These are phyloP conservation scores for Cylindrotheca fusiformis DNA, from an alignment of 108 stramenopile genomes.

Conservation along the genomic window DNA sequence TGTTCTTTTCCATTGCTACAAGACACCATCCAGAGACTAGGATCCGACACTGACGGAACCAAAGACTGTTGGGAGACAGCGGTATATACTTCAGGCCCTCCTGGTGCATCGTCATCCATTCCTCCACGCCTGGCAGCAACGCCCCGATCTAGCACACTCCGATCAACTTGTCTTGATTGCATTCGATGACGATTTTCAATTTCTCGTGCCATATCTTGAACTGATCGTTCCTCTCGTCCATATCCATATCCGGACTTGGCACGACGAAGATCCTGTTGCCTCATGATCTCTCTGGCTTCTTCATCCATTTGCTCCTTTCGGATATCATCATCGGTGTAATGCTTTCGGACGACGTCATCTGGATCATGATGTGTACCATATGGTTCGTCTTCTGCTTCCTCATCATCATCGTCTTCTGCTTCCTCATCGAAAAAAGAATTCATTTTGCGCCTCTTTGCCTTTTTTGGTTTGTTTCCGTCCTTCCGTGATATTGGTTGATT, in stretches of 20 bases:
- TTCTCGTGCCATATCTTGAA: slow-evolving; percentile 73
- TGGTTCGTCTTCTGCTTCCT: slow-evolving; percentile 79
- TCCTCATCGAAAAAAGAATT: slow-evolving; percentile 85
- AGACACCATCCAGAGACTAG: slow-evolving; percentile 92
- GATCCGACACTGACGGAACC: slow-evolving; percentile 92
- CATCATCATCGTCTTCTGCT: slow-evolving; percentile 77
- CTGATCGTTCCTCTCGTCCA: slow-evolving; percentile 45
- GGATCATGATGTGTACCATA: slow-evolving; percentile 63
- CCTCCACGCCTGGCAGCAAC: slow-evolving; percentile 3
- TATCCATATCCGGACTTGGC: slow-evolving; percentile 55
- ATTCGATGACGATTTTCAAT: slow-evolving; percentile 85
- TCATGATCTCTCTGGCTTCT: slow-evolving; percentile 76
- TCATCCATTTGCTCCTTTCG: slow-evolving; percentile 84
- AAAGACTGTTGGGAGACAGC: slow-evolving; percentile 90
- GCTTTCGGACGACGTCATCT: slow-evolving; percentile 67
- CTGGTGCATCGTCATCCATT: slow-evolving; percentile 32
- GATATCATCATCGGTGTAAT: slow-evolving; percentile 74
- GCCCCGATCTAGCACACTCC: slow-evolving; percentile 40
- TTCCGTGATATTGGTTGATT: slow-evolving; percentile 1
- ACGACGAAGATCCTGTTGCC: slow-evolving; percentile 83
- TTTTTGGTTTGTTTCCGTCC: slow-evolving; percentile 4
- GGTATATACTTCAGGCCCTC: slow-evolving; percentile 45
- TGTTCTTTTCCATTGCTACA: slow-evolving; percentile 88
- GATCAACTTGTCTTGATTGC: slow-evolving; percentile 49
- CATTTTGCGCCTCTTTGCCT: slow-evolving; percentile 54